A percentile compares a stretch with the other conserved stretches of the same genome.
Conservation (phyloP, 73 alveolate genomes). For the Tetrahymena thermophila region DNA sequence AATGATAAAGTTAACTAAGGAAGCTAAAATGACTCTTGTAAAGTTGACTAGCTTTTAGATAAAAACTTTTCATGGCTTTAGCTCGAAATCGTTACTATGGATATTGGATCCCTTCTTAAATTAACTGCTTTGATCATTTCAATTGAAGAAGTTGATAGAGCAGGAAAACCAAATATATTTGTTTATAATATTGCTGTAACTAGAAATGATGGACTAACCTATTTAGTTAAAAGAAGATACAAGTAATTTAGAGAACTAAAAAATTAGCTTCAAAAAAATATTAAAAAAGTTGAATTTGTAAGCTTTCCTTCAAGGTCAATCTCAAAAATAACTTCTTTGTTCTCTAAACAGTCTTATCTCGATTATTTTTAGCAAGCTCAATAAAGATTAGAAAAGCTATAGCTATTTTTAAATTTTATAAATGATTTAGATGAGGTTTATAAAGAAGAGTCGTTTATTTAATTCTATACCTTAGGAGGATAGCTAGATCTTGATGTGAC, state of each 20-base stretch:
- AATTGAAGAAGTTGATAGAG: background rate
- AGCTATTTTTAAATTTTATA: background rate
- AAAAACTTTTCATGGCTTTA: background rate
- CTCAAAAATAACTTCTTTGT: background rate
- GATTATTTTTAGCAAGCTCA: background rate
- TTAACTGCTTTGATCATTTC: background rate
- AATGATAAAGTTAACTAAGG: background rate
- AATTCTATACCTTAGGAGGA: background rate
- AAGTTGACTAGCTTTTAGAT: background rate
- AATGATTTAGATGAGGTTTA: background rate
- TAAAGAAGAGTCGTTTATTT: background rate
- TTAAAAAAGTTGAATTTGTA: background rate
- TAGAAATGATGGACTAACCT: background rate
- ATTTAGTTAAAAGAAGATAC: background rate
- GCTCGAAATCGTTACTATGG: background rate
- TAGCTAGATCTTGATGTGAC: background rate
- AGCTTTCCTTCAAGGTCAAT: background rate
- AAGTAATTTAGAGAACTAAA: background rate
- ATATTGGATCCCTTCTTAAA: background rate
- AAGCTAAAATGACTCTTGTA: background rate
- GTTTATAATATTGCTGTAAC: background rate
- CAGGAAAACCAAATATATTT: background rate
- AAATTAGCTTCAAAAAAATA: background rate
- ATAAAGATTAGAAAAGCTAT: background rate
- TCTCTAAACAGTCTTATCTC: background rate